Percentiles rank a stretch among this genome's conserved stretches.
Evolutionary conservation across 768 basidiomycete genomes (phyloP).

Genomic region (Hericium erinaceus): DNA sequence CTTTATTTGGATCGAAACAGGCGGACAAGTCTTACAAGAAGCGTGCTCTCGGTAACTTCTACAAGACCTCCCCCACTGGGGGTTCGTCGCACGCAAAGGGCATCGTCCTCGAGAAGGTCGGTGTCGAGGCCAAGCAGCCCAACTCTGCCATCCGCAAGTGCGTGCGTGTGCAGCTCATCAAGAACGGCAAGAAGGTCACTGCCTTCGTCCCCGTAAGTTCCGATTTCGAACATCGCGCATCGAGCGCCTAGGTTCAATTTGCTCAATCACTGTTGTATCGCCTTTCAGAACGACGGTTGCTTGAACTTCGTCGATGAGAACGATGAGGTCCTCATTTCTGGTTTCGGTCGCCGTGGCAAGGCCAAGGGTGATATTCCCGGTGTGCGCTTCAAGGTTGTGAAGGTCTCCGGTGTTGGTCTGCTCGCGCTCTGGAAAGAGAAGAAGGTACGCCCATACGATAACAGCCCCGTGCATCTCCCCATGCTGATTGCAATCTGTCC

Average conservation of each 20-base stretch:
- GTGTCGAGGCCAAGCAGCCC: constrained; percentile 99
- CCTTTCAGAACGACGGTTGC: constrained; percentile 82
- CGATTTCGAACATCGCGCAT: background rate
- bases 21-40: constrained; percentile 99
- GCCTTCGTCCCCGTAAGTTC: constrained; percentile 92
- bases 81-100: constrained; percentile 99
- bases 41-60: constrained; percentile 97
- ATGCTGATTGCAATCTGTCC: background rate
- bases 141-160: constrained; percentile 99
- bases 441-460: constrained; percentile 52
- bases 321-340: constrained; percentile 98
- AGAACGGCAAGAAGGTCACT: constrained; percentile 99
- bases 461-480: background rate
- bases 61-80: constrained; percentile 99
- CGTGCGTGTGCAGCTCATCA: constrained; percentile 99
- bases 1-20: constrained; percentile 28
- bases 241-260: background rate
- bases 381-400: constrained; percentile 99
- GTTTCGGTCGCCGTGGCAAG: constrained; percentile 99
- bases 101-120: constrained; percentile 99
- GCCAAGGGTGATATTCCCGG: constrained; percentile 99
- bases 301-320: constrained; percentile 99
- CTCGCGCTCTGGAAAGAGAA: constrained; percentile 99
- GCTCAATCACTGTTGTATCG: background rate
- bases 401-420: constrained; percentile 98